Percentiles rank a stretch among this genome's conserved stretches.
Conservation (phyloP, 148 eudicot species). For the Gaultheria prostrata region DNA sequence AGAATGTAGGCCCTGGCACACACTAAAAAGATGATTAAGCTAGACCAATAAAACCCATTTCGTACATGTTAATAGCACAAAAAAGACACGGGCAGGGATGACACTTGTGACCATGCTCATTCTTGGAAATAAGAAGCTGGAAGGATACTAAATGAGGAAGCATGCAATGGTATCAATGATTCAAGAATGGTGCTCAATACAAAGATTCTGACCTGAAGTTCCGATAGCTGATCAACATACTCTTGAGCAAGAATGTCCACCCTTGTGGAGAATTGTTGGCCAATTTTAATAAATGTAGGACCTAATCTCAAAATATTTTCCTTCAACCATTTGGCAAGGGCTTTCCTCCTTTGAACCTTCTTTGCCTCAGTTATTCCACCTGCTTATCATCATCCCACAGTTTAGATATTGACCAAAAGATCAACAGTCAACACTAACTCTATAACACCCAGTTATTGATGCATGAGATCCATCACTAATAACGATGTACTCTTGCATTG, state of each 20-base stretch:
- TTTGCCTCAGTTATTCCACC: slow-evolving; percentile 95
- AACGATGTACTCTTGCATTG: background rate
- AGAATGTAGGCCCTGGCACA: background rate
- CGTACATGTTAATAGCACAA: background rate
- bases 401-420: slow-evolving; percentile 4
- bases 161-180: background rate
- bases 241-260: slow-evolving; percentile 99
- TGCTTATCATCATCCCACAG: slow-evolving; percentile 30
- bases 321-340: slow-evolving; percentile 94
- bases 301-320: slow-evolving; percentile 94
- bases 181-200: slow-evolving; percentile 7
- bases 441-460: background rate
- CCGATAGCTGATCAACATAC: slow-evolving; percentile 95
- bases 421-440: background rate
- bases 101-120: slow-evolving; percentile 6
- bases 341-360: slow-evolving; percentile 64
- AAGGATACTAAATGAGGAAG: background rate
- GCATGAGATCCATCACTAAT: background rate
- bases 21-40: background rate
- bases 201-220: slow-evolving; percentile 76
- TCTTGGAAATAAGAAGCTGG: background rate
- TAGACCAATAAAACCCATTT: background rate
- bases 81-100: background rate
- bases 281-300: slow-evolving; percentile 96
- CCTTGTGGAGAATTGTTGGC: slow-evolving; percentile 98